Percentiles rank a stretch among this genome's conserved stretches.
Conservation (phyloP, 805 yeast species). For the Yamadazyma insecticola region DNA sequence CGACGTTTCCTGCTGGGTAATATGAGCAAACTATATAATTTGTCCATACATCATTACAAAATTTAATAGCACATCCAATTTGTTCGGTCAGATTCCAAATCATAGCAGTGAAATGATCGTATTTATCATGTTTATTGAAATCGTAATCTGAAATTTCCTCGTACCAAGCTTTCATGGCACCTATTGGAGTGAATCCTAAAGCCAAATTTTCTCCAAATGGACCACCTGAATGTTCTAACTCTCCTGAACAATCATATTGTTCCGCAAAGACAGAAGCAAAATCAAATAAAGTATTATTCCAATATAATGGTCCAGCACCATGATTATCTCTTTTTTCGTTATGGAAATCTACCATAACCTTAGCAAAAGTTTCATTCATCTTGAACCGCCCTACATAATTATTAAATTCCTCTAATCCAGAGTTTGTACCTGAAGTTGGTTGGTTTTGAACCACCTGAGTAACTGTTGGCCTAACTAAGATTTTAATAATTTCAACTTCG, state of each 20-base stretch:
- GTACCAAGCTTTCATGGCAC: conserved; percentile 39
- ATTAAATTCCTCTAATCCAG: too few relatives aligned
- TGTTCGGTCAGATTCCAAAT: conserved; percentile 30
- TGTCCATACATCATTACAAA: conserved; percentile 29
- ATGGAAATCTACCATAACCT: conserved; percentile 18
- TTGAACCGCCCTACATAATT: too few relatives aligned
- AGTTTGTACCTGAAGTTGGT: too few relatives aligned
- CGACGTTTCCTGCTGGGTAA: conserved; percentile 26
- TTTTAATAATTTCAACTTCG: too few relatives aligned
- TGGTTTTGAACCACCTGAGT: too few relatives aligned
- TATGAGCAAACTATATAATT: conserved; percentile 37
- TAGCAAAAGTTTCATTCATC: conserved; percentile 4
- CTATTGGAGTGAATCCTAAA: conserved; percentile 28
- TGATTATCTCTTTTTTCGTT: conserved; percentile 28
- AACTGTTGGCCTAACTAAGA: too few relatives aligned
- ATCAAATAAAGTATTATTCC: conserved; percentile 27
- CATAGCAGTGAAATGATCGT: conserved; percentile 37
- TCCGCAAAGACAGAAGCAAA: conserved; percentile 30
- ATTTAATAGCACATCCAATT: conserved; percentile 32
- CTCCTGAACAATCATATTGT: conserved; percentile 31
- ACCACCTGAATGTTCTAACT: conserved; percentile 31
- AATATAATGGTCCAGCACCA: conserved; percentile 21
- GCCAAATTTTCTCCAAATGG: conserved; percentile 38
- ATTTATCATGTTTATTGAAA: conserved; percentile 21
- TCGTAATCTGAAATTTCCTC: conserved; percentile 26